Base-by-base conservation (phyloP, 2,329 filamentous ascomycete genomes). In the Monilinia fructicola region DNA sequence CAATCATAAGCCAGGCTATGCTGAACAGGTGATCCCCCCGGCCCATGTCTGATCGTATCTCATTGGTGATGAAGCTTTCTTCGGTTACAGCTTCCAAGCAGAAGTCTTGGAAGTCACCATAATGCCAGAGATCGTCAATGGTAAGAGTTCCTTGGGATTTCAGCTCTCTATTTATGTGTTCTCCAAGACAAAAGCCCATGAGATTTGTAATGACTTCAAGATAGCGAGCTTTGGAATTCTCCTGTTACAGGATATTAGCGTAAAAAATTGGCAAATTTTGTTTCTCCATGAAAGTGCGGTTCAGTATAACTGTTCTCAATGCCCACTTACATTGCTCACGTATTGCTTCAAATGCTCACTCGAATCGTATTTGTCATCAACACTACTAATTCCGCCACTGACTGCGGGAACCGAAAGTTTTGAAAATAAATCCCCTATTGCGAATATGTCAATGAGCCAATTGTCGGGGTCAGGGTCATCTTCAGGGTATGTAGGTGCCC, bases 121-220 rank as follows among this genome's bases (percentile, higher is more conserved):
- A 18, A 38, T 54, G 9, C 28, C 28, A 35, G 31, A 54, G 53
- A 5, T n/a, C 7, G 4, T 54, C 53, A 6, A 54, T 54, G 31
- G 4, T 54, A 54, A 16, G 26, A 3, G 11, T n/a, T 9, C 16
- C 11, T 54, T 35, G 28, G 11, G 53, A 54, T 1, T 54, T 21
- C 7, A 54, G 53, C 21, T 54, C 53, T 54, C 53, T 14, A 54
- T 31, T 54, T 35, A 54, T 35, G 28, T 54, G 53, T 54, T 54
- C 53, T n/a, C 53, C 53, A 2, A 54, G 16, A 54, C 53, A 54
- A 31, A 54, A 54, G 16, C 53, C 53, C 53, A 54, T 54, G 23
- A 54, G 53, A 35, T 54, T 54, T 54, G 53, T 54, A 21, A 54
- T 1, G 2, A 4, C 6, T n/a, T 54, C 53, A 54, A 54, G 53